phyloP scores from a whole-genome alignment of 2,329 filamentous ascomycete species.

The Aureobasidium pullulans region DNA sequence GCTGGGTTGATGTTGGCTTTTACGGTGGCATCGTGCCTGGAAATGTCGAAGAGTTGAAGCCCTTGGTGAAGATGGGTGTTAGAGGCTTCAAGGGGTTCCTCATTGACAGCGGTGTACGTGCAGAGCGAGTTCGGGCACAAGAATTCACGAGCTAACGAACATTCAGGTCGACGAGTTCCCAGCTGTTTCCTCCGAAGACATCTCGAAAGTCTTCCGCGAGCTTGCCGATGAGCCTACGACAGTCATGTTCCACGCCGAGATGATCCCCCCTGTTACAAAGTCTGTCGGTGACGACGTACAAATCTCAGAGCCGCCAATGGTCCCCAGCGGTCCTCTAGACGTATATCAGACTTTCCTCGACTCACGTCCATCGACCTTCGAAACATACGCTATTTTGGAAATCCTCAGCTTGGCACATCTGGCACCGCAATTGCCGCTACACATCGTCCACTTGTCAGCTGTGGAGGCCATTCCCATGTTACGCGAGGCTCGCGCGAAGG shows the following conservation, averaged over 20 bases:
- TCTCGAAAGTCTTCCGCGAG: slow-evolving; percentile 70
- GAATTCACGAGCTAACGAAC: slow-evolving; percentile 17
- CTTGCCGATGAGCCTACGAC: slow-evolving; percentile 78
- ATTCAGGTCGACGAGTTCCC: slow-evolving; percentile 87
- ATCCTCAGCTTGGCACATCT: slow-evolving; percentile 74
- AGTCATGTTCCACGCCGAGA: slow-evolving; percentile 98
- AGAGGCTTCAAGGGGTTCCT: slow-evolving; percentile 96
- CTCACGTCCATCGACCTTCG: slow-evolving; percentile 80
- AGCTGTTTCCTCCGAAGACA: slow-evolving; percentile 72
- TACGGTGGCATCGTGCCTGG: slow-evolving; percentile 93
- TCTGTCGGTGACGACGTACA: slow-evolving; percentile 74
- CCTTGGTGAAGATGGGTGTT: slow-evolving; percentile 76
- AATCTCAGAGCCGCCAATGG: slow-evolving; percentile 56
- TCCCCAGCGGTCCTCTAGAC: slow-evolving; percentile 63
- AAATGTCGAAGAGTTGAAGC: slow-evolving; percentile 71
- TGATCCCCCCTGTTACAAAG: slow-evolving; percentile 79
- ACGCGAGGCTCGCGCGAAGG: slow-evolving; percentile 59
- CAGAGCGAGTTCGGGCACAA: neutral
- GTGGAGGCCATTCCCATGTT: slow-evolving; percentile 41
- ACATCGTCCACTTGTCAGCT: slow-evolving; percentile 83
- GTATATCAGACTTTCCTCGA: slow-evolving; percentile 86
- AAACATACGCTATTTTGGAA: slow-evolving; percentile 82
- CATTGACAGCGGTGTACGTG: slow-evolving; percentile 83
- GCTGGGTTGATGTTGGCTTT: slow-evolving; percentile 98
- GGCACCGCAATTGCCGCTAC: slow-evolving; percentile 74